Base-by-base conservation (phyloP, 805 yeast genomes). In the Candida maris region DNA sequence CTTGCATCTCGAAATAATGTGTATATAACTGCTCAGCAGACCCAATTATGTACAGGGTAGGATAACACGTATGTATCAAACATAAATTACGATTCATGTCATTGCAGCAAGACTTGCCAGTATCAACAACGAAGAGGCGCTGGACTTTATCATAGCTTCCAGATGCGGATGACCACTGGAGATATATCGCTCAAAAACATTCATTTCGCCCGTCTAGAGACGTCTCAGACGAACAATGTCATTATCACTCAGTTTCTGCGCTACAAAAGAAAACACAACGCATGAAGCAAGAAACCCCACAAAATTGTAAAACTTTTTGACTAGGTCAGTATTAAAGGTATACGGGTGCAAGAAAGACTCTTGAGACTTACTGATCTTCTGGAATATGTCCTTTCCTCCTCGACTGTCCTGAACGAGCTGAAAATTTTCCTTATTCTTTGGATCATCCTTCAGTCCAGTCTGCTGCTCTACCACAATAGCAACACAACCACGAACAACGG, bases 271-370 rank as follows among this genome's bases (percentile, higher is more conserved):
- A 57, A 87, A 86, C 22, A 80, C 62, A 10, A 85, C 89, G 56
- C 95, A 85, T 13, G 88, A 74, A 0, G 91, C 87, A 12, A 86
- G 58, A 48, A 85, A 86, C 12, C 95, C 95, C 19, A 86, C 64
- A 19, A 87, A 69, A 44, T 85, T 78, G 62, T 80, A 81, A 52
- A 81, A 81, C 72, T 68, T 16, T 8, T 8, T 5, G 5, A 30
- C 22, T 22, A 27, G 32, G 30, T 17, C 15, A 24, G 27, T 16
- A 19, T 21, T 12, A 21, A 8, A 21, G n/a, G n/a, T n/a, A n/a
- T n/a, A n/a, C n/a, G n/a, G n/a, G n/a, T n/a, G n/a, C n/a, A n/a
- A n/a, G n/a, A n/a, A n/a, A n/a, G n/a, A n/a, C n/a, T n/a, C n/a
- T n/a, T 6, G 19, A n/a, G 9, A 56, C 73, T 32, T 60, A 68